Base-by-base conservation (phyloP, 2,329 filamentous ascomycete species). In the Triangularia verruculosa region DNA sequence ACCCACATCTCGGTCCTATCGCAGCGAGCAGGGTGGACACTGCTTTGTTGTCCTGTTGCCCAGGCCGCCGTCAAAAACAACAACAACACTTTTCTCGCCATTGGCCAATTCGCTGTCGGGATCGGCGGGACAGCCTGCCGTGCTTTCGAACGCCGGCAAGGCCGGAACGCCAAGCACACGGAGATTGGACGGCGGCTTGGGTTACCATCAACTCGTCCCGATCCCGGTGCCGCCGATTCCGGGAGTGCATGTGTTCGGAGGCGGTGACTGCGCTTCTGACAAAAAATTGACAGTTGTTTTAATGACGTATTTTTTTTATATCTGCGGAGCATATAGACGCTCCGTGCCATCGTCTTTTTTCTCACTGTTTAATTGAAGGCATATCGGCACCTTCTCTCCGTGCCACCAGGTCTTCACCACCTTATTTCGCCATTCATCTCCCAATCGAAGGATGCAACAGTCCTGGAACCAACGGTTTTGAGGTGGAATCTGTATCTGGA, bases 1-100 rank as follows among this genome's bases (percentile, higher is more conserved):
- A 59, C 25, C 57, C 57, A 59, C 57, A 59, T 58, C 57, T 59
- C 57, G 57, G 57, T 51, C 57, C 39, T 59, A 58, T 47, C 39
- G 39, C 39, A 47, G n/a, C 2, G 39, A 47, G n/a, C 39, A 20
- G 39, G 39, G 39, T 47, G 39, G 39, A 47, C 39, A 47, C 39
- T 47, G 39, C 39, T 47, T 47, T 8, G 39, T 47, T 47, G 39
- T 47, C 39, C 39, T 20, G 39, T 47, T 47, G 39, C 39, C 39
- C 39, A 47, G 39, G 39, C 39, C 39, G 39, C n/a, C 39, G 39
- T 12, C 39, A 47, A 12, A 47, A 47, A 20, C 39, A 47, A 47
- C 39, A 22, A 47, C 39, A 47, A 22, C 39, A 47, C 8, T 20
- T 20, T 7, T 5, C 55, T 25, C 22, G 25, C 22, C 17, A 59